Percentiles rank a stretch among this genome's conserved stretches.
Conservation (phyloP, 139 green algal species). For the Chlorella sp. region DNA sequence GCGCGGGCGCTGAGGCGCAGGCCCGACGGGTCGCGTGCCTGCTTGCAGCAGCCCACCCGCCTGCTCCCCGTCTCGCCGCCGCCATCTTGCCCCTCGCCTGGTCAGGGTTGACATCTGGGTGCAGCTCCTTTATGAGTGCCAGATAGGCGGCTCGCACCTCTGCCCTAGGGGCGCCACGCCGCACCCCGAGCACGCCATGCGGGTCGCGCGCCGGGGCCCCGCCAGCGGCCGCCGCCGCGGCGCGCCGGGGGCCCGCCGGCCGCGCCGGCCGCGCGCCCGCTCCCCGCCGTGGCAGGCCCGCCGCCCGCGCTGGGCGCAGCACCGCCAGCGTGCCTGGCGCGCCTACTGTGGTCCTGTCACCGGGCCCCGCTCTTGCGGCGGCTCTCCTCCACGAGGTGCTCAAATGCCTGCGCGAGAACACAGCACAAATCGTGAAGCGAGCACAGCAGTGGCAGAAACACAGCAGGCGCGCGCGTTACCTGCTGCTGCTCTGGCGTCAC, state of each 20-base stretch:
- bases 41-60: no score
- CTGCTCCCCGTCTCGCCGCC: no score
- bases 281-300: not conserved
- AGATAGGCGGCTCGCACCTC: conserved; percentile 54
- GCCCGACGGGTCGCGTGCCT: no score
- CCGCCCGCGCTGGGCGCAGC: not conserved
- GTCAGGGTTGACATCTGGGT: conserved; percentile 52
- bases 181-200: conserved; percentile 29
- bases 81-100: no score
- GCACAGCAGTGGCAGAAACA: no score
- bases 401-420: not conserved
- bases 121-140: conserved; percentile 54
- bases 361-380: not conserved
- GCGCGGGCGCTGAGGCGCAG: no score
- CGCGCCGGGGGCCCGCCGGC: not conserved
- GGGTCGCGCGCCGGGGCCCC: conserved; percentile 16
- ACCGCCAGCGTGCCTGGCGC: not conserved
- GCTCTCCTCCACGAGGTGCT: not conserved
- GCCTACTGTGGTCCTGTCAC: not conserved
- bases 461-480: not conserved
- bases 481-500: conserved; percentile 20
- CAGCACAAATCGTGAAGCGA: no score
- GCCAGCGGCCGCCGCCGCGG: not conserved
- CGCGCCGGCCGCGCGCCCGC: not conserved
- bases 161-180: conserved; percentile 1